Evolutionary conservation across 331 rosid species (phyloP).

Genomic region (Malus hybrid): DNA sequence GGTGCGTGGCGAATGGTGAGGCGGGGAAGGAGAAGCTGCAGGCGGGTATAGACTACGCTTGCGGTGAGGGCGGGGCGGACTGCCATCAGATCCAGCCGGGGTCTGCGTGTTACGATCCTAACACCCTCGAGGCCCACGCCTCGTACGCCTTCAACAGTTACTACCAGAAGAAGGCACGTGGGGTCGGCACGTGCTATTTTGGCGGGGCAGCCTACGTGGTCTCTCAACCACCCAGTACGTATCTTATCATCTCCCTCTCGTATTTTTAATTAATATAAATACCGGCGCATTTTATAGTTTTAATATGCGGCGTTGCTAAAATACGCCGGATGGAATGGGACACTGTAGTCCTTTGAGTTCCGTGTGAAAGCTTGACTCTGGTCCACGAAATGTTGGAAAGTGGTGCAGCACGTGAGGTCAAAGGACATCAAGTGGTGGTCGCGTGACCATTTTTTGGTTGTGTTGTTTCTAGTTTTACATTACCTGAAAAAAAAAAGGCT

Average conservation of each 20-base stretch:
- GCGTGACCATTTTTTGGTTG: not conserved
- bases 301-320: not conserved
- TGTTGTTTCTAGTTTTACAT: not conserved
- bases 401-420: constrained; percentile 15
- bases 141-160: constrained; percentile 87
- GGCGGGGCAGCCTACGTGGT: constrained; percentile 91
- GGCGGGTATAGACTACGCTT: constrained; percentile 69
- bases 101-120: constrained; percentile 76
- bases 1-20: constrained; percentile 85
- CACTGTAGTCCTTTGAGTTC: not conserved
- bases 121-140: constrained; percentile 68
- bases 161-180: constrained; percentile 66
- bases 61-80: constrained; percentile 90
- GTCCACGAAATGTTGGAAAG: constrained; percentile 1
- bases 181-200: constrained; percentile 72
- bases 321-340: constrained; percentile 4
- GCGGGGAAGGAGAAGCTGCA: constrained; percentile 60
- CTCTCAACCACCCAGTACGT: constrained; percentile 88
- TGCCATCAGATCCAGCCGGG: constrained; percentile 66
- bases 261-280: not conserved
- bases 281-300: constrained; percentile 18
- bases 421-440: not conserved
- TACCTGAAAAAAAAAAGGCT: no score
- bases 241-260: not conserved
- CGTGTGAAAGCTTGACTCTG: not conserved